Percentiles rank a stretch among this genome's conserved stretches.
Conservation (phyloP, 352 stramenopile genomes). For the Pythium coloratum region DNA sequence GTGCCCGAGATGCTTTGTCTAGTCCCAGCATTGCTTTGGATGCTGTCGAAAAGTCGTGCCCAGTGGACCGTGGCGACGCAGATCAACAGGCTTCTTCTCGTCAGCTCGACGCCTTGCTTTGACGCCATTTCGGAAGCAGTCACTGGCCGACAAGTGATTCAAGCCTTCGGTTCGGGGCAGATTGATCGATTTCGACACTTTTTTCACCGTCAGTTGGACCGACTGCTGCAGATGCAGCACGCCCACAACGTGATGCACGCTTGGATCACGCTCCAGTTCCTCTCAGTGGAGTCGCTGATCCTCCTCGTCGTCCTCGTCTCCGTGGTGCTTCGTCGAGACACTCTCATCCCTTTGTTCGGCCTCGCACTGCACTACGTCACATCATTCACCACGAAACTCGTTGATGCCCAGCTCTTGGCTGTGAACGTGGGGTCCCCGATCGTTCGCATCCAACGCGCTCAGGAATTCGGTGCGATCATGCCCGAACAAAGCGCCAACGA, state of each 20-base stretch:
- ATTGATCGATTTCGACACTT: conserved; percentile 17
- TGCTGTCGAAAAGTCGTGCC: conserved; percentile 22
- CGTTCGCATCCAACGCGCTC: too few species aligned
- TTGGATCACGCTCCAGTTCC: conserved; percentile 21
- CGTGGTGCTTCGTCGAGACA: conserved; percentile 5
- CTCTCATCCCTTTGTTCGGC: conserved; percentile 41
- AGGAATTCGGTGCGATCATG: too few species aligned
- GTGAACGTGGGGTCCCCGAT: too few species aligned
- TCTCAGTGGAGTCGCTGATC: conserved; percentile 19
- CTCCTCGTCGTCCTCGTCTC: conserved; percentile 21
- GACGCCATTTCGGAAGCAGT: neutral
- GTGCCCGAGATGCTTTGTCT: conserved; percentile 59
- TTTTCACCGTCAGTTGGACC: conserved; percentile 19
- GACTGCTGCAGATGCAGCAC: conserved; percentile 19
- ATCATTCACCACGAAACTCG: too few species aligned
- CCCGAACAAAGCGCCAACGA: too few species aligned
- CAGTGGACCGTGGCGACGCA: neutral
- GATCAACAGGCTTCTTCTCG: neutral
- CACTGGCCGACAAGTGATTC: conserved; percentile 17
- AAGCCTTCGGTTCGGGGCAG: conserved; percentile 17
- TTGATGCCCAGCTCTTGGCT: too few species aligned
- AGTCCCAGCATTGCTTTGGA: conserved; percentile 67
- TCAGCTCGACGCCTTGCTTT: conserved; percentile 22
- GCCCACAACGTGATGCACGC: conserved; percentile 16
- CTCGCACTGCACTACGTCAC: conserved; percentile 68